Percentiles rank a stretch among this genome's conserved stretches.
Conservation (phyloP, 352 stramenopile species). For the Phytophthora crassamura region DNA sequence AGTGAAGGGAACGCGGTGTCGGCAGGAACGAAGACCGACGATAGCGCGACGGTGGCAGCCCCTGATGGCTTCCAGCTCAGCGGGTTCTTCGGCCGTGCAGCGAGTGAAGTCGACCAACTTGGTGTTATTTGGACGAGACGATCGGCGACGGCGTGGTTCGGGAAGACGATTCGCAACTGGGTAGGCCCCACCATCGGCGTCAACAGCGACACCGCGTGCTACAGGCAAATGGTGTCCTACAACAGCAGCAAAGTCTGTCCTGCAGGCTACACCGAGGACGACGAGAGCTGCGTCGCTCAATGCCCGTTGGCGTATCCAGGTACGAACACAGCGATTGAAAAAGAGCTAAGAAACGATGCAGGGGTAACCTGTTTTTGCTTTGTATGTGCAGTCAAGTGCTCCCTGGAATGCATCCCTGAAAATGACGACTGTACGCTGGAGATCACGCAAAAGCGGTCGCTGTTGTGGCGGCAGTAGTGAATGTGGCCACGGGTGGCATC, state of each 20-base stretch:
- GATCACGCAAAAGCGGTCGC: constrained; percentile 32
- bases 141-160: constrained; percentile 31
- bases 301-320: constrained; percentile 58
- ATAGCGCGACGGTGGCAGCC: constrained; percentile 12
- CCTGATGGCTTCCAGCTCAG: constrained; percentile 32
- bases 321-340: no score
- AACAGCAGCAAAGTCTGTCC: constrained; percentile 19
- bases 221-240: constrained; percentile 8
- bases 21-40: constrained; percentile 17
- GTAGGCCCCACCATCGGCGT: constrained; percentile 25
- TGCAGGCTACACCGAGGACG: constrained; percentile 15
- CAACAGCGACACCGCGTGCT: constrained; percentile 27
- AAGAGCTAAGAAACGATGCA: no score
- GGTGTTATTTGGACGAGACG: constrained; percentile 37
- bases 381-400: constrained; percentile 39
- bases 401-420: constrained; percentile 66
- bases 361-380: no score
- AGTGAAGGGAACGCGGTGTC: constrained; percentile 18
- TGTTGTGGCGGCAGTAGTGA: constrained; percentile 40
- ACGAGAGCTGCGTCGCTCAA: constrained; percentile 22
- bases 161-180: constrained; percentile 39
- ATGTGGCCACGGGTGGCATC: constrained; percentile 36
- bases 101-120: constrained; percentile 24
- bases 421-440: constrained; percentile 58
- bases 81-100: constrained; percentile 33